These are phyloP conservation scores for Hypsizygus ulmarius DNA, from an alignment of 1,284 basidiomycete species.

Conservation along the genomic window DNA sequence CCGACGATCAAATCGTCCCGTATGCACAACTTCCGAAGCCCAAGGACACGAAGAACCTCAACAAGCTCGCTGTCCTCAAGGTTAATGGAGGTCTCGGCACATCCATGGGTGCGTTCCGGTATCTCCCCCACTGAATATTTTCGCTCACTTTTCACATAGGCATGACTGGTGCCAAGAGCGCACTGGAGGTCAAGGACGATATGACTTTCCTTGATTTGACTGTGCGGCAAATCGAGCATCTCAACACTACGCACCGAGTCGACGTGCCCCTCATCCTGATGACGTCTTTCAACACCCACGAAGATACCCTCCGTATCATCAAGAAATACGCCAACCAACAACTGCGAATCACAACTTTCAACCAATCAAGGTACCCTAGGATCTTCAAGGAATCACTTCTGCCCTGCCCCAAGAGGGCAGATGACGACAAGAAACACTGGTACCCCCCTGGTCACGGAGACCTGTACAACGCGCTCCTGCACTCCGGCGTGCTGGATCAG, in stretches of 20 bases:
- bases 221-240: conserved; percentile 94
- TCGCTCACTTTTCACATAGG: conserved; percentile 38
- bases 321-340: conserved; percentile 99
- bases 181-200: conserved; percentile 92
- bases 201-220: conserved; percentile 99
- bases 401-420: conserved; percentile 83
- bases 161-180: conserved; percentile 92
- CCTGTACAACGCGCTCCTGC: conserved; percentile 88
- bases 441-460: conserved; percentile 99
- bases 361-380: conserved; percentile 98
- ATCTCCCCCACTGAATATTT: not conserved
- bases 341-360: conserved; percentile 93
- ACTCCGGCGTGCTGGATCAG: conserved; percentile 96
- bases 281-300: conserved; percentile 99
- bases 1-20: conserved; percentile 88
- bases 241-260: conserved; percentile 69
- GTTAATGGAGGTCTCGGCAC: conserved; percentile 99
- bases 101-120: conserved; percentile 73
- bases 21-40: conserved; percentile 74
- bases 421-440: conserved; percentile 95
- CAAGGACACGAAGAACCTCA: conserved; percentile 70
- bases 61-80: conserved; percentile 98
- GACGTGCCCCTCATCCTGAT: conserved; percentile 98
- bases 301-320: conserved; percentile 96
- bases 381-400: conserved; percentile 95